phyloP scores from a whole-genome alignment of 1,139 yeast genomes.

The Yamadazyma atmosphaerica region DNA sequence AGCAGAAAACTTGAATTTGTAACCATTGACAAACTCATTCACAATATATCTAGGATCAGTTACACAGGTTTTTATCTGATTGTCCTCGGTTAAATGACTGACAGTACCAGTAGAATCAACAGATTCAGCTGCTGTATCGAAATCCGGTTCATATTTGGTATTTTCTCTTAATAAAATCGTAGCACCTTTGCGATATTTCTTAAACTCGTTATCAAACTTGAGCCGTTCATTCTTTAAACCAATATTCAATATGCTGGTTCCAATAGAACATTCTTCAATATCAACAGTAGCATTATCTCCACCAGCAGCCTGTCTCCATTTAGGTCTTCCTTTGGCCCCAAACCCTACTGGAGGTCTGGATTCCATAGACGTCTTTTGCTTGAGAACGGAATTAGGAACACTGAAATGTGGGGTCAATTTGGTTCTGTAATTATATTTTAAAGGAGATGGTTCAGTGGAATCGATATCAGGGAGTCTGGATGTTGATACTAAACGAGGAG shows the following conservation, averaged over 20 bases:
- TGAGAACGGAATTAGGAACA: constrained; percentile 50
- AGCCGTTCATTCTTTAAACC: constrained; percentile 75
- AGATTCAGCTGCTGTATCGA: constrained; percentile 41
- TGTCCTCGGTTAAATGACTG: constrained; percentile 20
- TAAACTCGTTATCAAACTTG: constrained; percentile 49
- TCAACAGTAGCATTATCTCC: constrained; percentile 64
- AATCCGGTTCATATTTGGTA: constrained; percentile 46
- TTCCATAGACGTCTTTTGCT: constrained; percentile 35
- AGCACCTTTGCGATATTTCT: constrained; percentile 75
- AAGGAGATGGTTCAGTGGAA: constrained; percentile 77
- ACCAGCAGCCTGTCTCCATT: constrained; percentile 60
- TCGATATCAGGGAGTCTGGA: constrained; percentile 56
- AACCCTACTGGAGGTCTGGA: constrained; percentile 79
- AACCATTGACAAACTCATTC: constrained; percentile 72
- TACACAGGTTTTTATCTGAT: constrained; percentile 50
- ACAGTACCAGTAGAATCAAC: constrained; percentile 26
- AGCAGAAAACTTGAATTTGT: constrained; percentile 82
- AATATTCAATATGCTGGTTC: constrained; percentile 71
- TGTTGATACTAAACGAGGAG: constrained; percentile 43
- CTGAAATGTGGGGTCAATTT: constrained; percentile 96
- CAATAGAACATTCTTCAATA: constrained; percentile 91
- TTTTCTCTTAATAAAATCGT: constrained; percentile 84
- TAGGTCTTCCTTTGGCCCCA: constrained; percentile 78
- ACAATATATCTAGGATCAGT: constrained; percentile 80
- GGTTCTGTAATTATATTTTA: constrained; percentile 76